Evolutionary conservation across 257 asterid genomes (phyloP).

Genomic region (Solanum chmielewskii): DNA sequence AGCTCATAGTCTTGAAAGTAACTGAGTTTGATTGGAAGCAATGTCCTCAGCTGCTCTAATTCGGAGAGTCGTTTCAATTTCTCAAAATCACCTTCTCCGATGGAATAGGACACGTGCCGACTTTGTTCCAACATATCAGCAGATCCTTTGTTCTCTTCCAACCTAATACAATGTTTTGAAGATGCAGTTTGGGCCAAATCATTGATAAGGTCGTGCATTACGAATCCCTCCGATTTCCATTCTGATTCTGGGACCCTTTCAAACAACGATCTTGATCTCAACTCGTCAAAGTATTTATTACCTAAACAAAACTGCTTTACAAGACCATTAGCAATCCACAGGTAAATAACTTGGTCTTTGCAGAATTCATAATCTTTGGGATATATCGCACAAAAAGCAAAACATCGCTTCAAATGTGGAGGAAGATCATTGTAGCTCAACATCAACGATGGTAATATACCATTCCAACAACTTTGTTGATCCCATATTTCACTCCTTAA

Average conservation of each 20-base stretch:
- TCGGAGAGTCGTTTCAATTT: background rate
- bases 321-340: constrained; percentile 6
- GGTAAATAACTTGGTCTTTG: background rate
- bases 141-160: background rate
- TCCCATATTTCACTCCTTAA: background rate
- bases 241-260: background rate
- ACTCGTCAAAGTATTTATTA: background rate
- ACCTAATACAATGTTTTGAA: background rate
- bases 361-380: background rate
- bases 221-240: background rate
- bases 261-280: background rate
- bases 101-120: background rate
- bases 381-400: background rate
- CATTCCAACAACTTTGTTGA: background rate
- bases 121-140: too few relatives aligned
- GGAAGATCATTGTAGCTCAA: constrained; percentile 3
- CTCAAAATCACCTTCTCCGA: background rate
- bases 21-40: too few relatives aligned
- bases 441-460: background rate
- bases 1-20: too few relatives aligned
- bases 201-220: constrained; percentile 4
- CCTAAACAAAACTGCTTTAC: background rate
- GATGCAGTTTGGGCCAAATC: background rate
- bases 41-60: background rate
- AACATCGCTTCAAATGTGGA: background rate